Conservation (phyloP, 495 filamentous ascomycete species). For the Monascus purpureus region DNA sequence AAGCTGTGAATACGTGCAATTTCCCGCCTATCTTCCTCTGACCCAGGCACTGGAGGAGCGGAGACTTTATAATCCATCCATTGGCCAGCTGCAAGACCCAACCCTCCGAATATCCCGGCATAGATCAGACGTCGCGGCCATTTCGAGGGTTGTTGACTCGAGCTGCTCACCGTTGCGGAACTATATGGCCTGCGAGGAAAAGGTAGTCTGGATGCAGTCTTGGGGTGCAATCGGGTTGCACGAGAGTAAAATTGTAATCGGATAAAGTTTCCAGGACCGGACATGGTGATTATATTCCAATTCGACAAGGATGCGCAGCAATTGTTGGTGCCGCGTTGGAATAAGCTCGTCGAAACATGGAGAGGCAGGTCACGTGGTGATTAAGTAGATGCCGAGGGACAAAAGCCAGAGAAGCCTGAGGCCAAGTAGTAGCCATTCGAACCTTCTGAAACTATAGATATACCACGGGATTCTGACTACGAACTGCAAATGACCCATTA, state of each 20-base stretch:
- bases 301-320: neutral
- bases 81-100: constrained; percentile 16
- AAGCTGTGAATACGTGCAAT: constrained; percentile 12
- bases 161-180: constrained; percentile 6
- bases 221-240: constrained; percentile 2
- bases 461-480: too few relatives aligned
- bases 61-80: constrained; percentile 15
- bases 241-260: constrained; percentile 11
- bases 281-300: constrained; percentile 20
- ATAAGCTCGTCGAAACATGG: neutral
- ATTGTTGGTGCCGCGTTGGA: too few relatives aligned
- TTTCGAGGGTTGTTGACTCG: constrained; percentile 11
- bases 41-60: constrained; percentile 18
- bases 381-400: too few relatives aligned
- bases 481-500: too few relatives aligned
- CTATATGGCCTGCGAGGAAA: too few relatives aligned
- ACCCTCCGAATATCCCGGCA: constrained; percentile 18
- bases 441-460: too few relatives aligned
- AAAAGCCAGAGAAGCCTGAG: too few relatives aligned
- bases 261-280: constrained; percentile 12
- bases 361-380: neutral
- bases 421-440: too few relatives aligned
- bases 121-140: constrained; percentile 29
- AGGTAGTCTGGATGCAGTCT: neutral
- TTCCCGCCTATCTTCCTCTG: constrained; percentile 12